phyloP scores from a whole-genome alignment of 768 basidiomycete genomes.

The Suillus brevipes region DNA sequence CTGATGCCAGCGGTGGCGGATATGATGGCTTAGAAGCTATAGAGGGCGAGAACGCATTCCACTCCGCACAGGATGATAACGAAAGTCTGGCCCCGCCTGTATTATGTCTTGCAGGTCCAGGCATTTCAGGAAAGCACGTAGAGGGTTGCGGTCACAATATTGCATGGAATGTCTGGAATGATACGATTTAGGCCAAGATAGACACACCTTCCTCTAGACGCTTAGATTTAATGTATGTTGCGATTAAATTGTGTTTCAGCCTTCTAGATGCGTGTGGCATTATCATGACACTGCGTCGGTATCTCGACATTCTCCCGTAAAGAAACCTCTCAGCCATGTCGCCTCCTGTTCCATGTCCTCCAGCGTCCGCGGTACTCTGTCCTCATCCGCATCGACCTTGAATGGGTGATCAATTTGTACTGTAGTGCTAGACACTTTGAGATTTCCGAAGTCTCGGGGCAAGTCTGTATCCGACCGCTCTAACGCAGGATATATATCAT shows the following conservation, averaged over 20 bases:
- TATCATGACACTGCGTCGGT: not conserved
- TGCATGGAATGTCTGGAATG: constrained; percentile 35
- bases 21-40: constrained; percentile 37
- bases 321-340: constrained; percentile 60
- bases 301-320: constrained; percentile 26
- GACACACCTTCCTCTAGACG: not conserved
- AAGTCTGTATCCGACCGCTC: constrained; percentile 63
- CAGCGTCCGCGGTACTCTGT: constrained; percentile 56
- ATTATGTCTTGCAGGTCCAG: constrained; percentile 42
- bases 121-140: constrained; percentile 27
- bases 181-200: constrained; percentile 25
- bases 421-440: constrained; percentile 21
- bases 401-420: constrained; percentile 37
- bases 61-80: constrained; percentile 15
- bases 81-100: constrained; percentile 26
- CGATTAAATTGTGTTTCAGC: not conserved
- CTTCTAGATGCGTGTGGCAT: not conserved
- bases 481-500: constrained; percentile 78
- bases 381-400: constrained; percentile 70
- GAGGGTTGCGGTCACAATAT: constrained; percentile 40
- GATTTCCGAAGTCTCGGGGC: constrained; percentile 36
- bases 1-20: constrained; percentile 31
- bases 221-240: not conserved
- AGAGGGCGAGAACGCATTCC: constrained; percentile 30
- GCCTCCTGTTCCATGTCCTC: constrained; percentile 86